Percentiles rank a stretch among this genome's conserved stretches.
phyloP scores from a whole-genome alignment of 495 filamentous ascomycete genomes.

The Neurospora sp. region DNA sequence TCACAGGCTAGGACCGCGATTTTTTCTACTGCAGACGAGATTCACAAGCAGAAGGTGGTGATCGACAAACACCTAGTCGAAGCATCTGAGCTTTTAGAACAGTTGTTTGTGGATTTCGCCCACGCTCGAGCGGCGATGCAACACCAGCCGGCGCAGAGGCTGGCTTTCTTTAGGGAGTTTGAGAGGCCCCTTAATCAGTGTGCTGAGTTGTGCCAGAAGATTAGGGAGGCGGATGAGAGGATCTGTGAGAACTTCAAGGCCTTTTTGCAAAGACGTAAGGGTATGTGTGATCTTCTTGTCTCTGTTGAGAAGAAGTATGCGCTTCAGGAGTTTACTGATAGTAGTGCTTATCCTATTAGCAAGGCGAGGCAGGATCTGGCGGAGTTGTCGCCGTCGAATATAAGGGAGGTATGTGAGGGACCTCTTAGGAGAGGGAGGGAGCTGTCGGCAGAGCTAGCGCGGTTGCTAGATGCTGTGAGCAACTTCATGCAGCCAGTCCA shows the following conservation, averaged over 20 bases:
- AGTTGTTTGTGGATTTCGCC: accelerated
- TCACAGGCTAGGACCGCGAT: not conserved
- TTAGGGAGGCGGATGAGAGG: not conserved
- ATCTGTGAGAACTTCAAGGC: not conserved
- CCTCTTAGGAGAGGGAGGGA: not conserved
- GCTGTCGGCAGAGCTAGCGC: not conserved
- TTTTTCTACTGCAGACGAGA: not conserved
- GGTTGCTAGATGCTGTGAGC: not conserved
- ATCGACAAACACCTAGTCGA: not conserved
- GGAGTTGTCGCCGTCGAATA: not conserved
- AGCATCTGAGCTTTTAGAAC: not conserved
- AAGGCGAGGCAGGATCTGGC: not conserved
- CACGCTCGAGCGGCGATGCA: not conserved
- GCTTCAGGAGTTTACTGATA: not conserved
- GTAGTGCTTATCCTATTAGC: not conserved
- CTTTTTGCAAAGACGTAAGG: not conserved
- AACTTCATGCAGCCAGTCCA: not conserved
- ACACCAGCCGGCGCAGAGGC: not conserved
- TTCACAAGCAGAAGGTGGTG: not conserved
- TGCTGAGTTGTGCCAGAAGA: not conserved
- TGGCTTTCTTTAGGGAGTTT: not conserved
- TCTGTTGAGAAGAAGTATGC: not conserved
- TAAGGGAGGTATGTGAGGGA: not conserved
- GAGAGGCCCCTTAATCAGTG: not conserved
- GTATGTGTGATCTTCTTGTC: not conserved